Conservation (phyloP, 202 grass and related monocot genomes). For the Dendrocalamus latiflorus region DNA sequence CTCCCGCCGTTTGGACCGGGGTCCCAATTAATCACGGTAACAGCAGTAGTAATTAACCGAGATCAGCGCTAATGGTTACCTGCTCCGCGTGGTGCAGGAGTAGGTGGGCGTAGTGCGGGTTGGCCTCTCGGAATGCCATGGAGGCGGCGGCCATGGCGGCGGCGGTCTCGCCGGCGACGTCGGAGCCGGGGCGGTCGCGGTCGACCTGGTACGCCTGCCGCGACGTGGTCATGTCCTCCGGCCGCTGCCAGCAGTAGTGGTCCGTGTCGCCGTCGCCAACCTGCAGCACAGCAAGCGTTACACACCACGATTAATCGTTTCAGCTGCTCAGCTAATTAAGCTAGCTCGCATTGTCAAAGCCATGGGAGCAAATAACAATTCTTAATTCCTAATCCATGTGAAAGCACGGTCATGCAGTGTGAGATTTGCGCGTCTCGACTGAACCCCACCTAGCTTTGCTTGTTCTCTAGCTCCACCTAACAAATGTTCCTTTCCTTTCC, state of each 20-base stretch:
- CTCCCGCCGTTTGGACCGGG: constrained; percentile 3
- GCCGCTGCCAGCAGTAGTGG: constrained; percentile 95
- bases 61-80: constrained; percentile 20
- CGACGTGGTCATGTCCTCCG: constrained; percentile 99
- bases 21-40: neutral
- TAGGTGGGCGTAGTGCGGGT: constrained; percentile 74
- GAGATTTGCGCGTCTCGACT: no score
- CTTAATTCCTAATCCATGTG: constrained; percentile 26
- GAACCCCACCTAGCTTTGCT: no score
- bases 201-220: constrained; percentile 94
- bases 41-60: neutral
- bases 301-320: constrained; percentile 4
- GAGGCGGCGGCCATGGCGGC: constrained; percentile 84
- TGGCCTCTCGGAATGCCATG: constrained; percentile 52
- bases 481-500: constrained; percentile 32
- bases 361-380: neutral
- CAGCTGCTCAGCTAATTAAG: no score
- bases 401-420: constrained; percentile 7
- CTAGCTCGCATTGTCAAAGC: constrained; percentile 8
- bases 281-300: constrained; percentile 3
- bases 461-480: constrained; percentile 46
- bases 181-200: constrained; percentile 57
- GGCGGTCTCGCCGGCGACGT: constrained; percentile 88
- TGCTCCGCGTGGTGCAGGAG: constrained; percentile 72
- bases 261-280: constrained; percentile 93